Conservation (phyloP, 352 stramenopile genomes). For the Phytophthora nicotianae region DNA sequence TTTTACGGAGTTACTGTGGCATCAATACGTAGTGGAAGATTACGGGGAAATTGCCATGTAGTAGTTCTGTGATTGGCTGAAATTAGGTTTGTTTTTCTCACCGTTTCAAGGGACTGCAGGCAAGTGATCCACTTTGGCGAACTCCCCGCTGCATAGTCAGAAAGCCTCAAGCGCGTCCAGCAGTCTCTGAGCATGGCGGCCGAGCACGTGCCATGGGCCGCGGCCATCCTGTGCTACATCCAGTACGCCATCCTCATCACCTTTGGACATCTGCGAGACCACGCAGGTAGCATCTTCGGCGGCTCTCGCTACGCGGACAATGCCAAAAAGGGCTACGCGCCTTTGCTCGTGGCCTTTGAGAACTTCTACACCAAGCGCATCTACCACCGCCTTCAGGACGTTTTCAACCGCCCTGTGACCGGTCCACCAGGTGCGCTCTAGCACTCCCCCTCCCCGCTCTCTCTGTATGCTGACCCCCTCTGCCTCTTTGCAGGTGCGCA, state of each 20-base stretch:
- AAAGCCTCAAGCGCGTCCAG: slow-evolving; percentile 11
- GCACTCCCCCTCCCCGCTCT: background rate
- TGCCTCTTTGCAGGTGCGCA: slow-evolving; percentile 47
- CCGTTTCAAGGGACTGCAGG: background rate
- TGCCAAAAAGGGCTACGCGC: slow-evolving; percentile 84
- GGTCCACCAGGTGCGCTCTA: slow-evolving; percentile 51
- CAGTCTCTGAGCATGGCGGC: slow-evolving; percentile 41
- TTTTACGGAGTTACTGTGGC: too few species aligned
- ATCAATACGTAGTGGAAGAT: too few species aligned
- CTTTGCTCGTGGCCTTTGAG: slow-evolving; percentile 96
- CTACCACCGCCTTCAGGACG: slow-evolving; percentile 96
- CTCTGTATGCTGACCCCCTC: slow-evolving; percentile 1
- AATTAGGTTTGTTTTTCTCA: background rate
- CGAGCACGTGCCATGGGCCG: slow-evolving; percentile 68
- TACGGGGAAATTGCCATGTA: background rate
- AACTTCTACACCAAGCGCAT: slow-evolving; percentile 99
- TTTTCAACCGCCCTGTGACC: slow-evolving; percentile 82
- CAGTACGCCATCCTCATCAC: slow-evolving; percentile 81
- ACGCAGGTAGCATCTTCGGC: slow-evolving; percentile 66
- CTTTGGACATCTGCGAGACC: slow-evolving; percentile 83
- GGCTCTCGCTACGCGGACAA: slow-evolving; percentile 71
- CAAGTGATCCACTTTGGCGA: background rate
- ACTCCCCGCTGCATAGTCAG: slow-evolving; percentile 13
- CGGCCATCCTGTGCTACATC: slow-evolving; percentile 85
- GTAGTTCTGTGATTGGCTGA: background rate